Evolutionary conservation across 2,329 filamentous ascomycete genomes (phyloP).

Genomic region (Acrodontium crateriforme): DNA sequence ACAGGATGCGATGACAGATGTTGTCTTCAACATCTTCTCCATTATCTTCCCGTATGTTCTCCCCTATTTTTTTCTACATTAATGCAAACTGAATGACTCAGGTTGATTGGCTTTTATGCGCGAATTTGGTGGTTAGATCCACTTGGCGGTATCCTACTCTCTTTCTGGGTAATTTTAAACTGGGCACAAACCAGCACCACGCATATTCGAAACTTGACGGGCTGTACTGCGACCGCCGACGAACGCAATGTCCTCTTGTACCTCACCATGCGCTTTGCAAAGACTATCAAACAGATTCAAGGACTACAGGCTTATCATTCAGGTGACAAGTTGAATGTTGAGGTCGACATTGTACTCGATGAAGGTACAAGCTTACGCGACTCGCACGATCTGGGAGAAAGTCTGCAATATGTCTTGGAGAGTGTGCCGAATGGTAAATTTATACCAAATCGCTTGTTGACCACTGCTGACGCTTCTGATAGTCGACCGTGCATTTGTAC

Average conservation of each 20-base stretch:
- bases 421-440: slow-evolving; percentile 53
- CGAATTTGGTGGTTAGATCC: slow-evolving; percentile 74
- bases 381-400: slow-evolving; percentile 67
- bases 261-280: slow-evolving; percentile 85
- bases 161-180: slow-evolving; percentile 62
- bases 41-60: slow-evolving; percentile 71
- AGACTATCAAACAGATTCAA: slow-evolving; percentile 73
- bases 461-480: slow-evolving; percentile 1
- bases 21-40: slow-evolving; percentile 81
- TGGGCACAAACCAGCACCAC: slow-evolving; percentile 61
- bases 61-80: not conserved
- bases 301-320: slow-evolving; percentile 74
- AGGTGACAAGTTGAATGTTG: slow-evolving; percentile 72
- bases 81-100: slow-evolving; percentile 25
- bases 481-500: slow-evolving; percentile 42
- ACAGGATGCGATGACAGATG: slow-evolving; percentile 56
- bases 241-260: slow-evolving; percentile 79
- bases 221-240: slow-evolving; percentile 64
- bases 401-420: slow-evolving; percentile 71
- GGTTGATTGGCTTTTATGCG: slow-evolving; percentile 63
- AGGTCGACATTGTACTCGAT: slow-evolving; percentile 72
- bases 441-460: not conserved
- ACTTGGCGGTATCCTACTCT: slow-evolving; percentile 64
- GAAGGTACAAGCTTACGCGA: slow-evolving; percentile 62
- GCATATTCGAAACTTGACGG: slow-evolving; percentile 69